phyloP scores from a whole-genome alignment of 2,329 filamentous ascomycete genomes.

The Fusarium sp. region DNA sequence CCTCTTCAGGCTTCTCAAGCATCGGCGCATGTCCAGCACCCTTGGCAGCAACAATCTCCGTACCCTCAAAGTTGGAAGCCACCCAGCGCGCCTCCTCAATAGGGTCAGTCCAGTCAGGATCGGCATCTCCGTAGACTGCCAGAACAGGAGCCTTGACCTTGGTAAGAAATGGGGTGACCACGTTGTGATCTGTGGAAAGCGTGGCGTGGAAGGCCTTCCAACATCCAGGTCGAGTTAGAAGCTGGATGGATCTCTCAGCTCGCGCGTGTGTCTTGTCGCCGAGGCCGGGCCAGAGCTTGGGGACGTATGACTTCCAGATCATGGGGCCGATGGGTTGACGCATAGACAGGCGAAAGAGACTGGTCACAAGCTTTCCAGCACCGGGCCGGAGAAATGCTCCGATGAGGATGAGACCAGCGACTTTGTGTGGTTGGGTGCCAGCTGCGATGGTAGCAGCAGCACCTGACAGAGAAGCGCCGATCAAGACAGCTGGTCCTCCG shows the following conservation, averaged over 20 bases:
- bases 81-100: constrained; percentile 31
- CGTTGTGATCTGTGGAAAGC: constrained; percentile 18
- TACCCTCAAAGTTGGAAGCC: constrained; percentile 12
- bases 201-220: constrained; percentile 38
- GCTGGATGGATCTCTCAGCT: constrained; percentile 8
- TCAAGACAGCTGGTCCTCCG: constrained; percentile 14
- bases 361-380: not conserved
- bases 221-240: constrained; percentile 25
- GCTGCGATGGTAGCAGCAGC: constrained; percentile 30
- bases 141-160: constrained; percentile 32
- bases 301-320: constrained; percentile 21
- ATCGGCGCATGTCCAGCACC: constrained; percentile 31
- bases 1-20: constrained; percentile 25
- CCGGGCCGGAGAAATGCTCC: constrained; percentile 28
- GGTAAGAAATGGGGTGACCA: constrained; percentile 18
- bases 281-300: constrained; percentile 33
- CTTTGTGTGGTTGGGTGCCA: constrained; percentile 21
- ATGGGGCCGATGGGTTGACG: constrained; percentile 1
- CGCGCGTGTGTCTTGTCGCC: constrained; percentile 23
- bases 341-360: constrained; percentile 11
- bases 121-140: constrained; percentile 30
- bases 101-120: constrained; percentile 35
- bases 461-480: constrained; percentile 21
- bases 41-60: constrained; percentile 12
- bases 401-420: constrained; percentile 21